A percentile compares a stretch with the other conserved stretches of the same genome.
Evolutionary conservation across 78 protist genomes (phyloP).

Genomic region (Cyanophora paradoxa): DNA sequence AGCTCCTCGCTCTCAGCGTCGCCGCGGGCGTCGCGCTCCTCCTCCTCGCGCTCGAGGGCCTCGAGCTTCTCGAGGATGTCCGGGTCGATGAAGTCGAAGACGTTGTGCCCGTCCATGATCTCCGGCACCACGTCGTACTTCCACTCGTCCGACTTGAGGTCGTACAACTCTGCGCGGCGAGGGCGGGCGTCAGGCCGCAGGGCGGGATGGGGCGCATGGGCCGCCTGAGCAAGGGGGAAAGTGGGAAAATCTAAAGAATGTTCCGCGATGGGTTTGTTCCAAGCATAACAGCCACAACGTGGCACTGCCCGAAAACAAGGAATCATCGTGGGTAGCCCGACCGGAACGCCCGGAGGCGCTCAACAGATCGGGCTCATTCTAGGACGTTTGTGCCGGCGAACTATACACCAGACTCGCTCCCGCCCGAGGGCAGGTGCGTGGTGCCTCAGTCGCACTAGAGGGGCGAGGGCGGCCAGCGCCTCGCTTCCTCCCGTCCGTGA

Average conservation of each 20-base stretch:
- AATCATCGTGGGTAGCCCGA: too few species aligned
- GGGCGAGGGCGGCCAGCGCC: too few species aligned
- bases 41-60: constrained; percentile 15
- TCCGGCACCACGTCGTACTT: constrained; percentile 92
- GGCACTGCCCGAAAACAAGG: too few species aligned
- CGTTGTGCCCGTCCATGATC: constrained; percentile 89
- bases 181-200: neutral
- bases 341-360: too few species aligned
- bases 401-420: too few species aligned
- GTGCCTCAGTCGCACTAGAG: too few species aligned
- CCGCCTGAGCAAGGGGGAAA: neutral
- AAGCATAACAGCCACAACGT: too few species aligned
- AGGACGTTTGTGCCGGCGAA: too few species aligned
- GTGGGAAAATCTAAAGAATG: neutral
- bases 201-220: neutral
- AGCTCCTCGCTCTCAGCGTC: neutral
- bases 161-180: constrained; percentile 21
- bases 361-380: too few species aligned
- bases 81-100: constrained; percentile 31
- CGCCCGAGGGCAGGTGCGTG: too few species aligned
- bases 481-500: too few species aligned
- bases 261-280: too few species aligned
- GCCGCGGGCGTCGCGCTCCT: constrained; percentile 3
- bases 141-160: constrained; percentile 74
- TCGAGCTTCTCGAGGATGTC: constrained; percentile 23